phyloP scores from a whole-genome alignment of 306 rosid genomes.

The peach (Prunus persica) region DNA sequence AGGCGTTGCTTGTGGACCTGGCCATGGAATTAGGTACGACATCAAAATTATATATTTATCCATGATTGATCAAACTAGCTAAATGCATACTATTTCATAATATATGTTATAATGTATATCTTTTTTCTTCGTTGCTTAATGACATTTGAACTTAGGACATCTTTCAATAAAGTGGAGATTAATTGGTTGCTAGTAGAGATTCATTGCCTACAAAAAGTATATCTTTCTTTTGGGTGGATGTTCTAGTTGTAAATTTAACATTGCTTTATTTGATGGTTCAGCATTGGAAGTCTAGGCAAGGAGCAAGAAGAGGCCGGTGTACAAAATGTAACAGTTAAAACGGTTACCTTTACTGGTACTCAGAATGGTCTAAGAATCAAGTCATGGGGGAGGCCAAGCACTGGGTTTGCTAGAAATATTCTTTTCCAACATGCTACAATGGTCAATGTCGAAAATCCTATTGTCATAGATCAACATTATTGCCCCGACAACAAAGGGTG shows the following conservation, averaged over 20 bases:
- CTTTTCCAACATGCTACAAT: conserved; percentile 35
- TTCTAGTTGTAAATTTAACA: no score
- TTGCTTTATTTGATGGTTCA: conserved; percentile 14
- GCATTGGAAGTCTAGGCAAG: conserved; percentile 59
- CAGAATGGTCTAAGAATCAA: conserved; percentile 62
- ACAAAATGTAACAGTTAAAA: conserved; percentile 49
- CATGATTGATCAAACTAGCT: no score
- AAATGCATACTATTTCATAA: no score
- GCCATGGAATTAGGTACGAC: conserved; percentile 60
- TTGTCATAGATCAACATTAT: conserved; percentile 52
- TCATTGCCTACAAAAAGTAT: no score
- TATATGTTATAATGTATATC: no score
- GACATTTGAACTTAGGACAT: no score
- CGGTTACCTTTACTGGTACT: conserved; percentile 25
- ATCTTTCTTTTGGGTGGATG: no score
- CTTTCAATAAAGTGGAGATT: no score
- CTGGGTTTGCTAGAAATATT: conserved; percentile 43
- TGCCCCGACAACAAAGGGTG: conserved; percentile 41
- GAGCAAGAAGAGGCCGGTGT: conserved; percentile 49
- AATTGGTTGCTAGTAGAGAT: no score
- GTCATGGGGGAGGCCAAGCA: conserved; percentile 56
- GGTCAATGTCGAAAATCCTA: conserved; percentile 44
- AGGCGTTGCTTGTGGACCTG: conserved; percentile 55
- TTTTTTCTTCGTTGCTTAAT: no score
- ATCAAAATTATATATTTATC: no score